Percentiles rank a stretch among this genome's conserved stretches.
These are phyloP conservation scores for Collybiopsis confluens DNA, from an alignment of 768 basidiomycete genomes.

Conservation along the genomic window DNA sequence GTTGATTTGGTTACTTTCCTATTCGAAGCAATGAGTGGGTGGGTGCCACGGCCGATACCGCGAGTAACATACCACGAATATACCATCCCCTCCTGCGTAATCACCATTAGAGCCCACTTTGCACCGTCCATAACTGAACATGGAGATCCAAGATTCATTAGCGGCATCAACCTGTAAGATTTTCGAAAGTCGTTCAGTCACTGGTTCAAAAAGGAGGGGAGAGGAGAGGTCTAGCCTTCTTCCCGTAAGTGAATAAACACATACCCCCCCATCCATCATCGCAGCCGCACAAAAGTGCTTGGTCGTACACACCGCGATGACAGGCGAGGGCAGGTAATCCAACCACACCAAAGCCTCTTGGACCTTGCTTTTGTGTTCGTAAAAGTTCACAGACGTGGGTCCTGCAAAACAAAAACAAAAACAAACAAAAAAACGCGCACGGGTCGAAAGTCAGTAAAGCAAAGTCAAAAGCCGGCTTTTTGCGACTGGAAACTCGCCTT, in stretches of 20 bases:
- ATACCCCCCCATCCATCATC: constrained; percentile 74
- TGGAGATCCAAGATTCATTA: constrained; percentile 66
- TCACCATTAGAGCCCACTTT: constrained; percentile 59
- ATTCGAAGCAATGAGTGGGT: neutral
- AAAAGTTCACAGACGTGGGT: constrained; percentile 64
- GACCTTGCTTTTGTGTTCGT: constrained; percentile 57
- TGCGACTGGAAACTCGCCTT: constrained; percentile 48
- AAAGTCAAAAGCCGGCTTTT: neutral
- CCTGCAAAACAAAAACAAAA: no score
- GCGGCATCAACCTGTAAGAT: constrained; percentile 64
- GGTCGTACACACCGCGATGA: constrained; percentile 64
- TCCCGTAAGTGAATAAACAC: constrained; percentile 81
- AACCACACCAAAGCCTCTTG: constrained; percentile 86
- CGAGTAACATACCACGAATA: constrained; percentile 57
- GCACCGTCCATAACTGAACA: constrained; percentile 65
- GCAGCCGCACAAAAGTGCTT: constrained; percentile 69
- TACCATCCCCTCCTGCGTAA: constrained; percentile 72
- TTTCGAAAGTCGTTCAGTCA: neutral
- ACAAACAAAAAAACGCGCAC: no score
- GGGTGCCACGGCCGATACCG: neutral
- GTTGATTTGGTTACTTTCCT: constrained; percentile 76
- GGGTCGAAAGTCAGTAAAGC: constrained; percentile 8
- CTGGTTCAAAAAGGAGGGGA: constrained; percentile 5
- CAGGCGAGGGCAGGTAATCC: constrained; percentile 78
- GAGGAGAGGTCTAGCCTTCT: no score